Percentiles rank a stretch among this genome's conserved stretches.
These are phyloP conservation scores for Mycena olivaceomarginata DNA, from an alignment of 768 basidiomycete species.

Conservation along the genomic window DNA sequence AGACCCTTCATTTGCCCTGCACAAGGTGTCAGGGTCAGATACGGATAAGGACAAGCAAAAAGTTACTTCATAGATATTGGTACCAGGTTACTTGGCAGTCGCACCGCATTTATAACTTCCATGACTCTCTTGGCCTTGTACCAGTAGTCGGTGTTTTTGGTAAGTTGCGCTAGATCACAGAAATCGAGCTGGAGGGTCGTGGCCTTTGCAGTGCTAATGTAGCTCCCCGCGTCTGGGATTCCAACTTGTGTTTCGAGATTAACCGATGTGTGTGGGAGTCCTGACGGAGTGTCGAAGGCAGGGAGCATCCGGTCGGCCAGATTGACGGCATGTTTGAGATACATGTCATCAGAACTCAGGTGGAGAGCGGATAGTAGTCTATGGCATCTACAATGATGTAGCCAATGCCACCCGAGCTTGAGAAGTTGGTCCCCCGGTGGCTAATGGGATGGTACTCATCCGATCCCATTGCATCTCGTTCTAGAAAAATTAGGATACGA, in stretches of 20 bases:
- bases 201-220: conserved; percentile 81
- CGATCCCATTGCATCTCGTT: conserved; percentile 82
- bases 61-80: conserved; percentile 84
- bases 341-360: conserved; percentile 75
- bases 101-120: conserved; percentile 71
- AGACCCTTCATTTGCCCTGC: conserved; percentile 45
- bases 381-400: conserved; percentile 85
- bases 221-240: conserved; percentile 62
- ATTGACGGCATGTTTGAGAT: conserved; percentile 77
- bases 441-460: conserved; percentile 87
- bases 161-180: conserved; percentile 79
- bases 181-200: conserved; percentile 86
- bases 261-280: conserved; percentile 78
- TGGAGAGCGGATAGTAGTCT: conserved; percentile 82
- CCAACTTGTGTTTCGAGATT: conserved; percentile 73
- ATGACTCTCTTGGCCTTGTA: conserved; percentile 80
- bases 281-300: conserved; percentile 80
- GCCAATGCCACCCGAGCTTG: conserved; percentile 76
- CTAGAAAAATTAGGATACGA: conserved; percentile 53
- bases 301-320: conserved; percentile 81
- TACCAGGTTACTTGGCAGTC: conserved; percentile 74
- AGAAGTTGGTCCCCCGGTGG: conserved; percentile 76
- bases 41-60: neutral
- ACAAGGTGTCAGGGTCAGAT: neutral
- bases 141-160: conserved; percentile 81